These are phyloP conservation scores for Candida palmyrensis DNA, from an alignment of 805 yeast genomes.

Conservation along the genomic window DNA sequence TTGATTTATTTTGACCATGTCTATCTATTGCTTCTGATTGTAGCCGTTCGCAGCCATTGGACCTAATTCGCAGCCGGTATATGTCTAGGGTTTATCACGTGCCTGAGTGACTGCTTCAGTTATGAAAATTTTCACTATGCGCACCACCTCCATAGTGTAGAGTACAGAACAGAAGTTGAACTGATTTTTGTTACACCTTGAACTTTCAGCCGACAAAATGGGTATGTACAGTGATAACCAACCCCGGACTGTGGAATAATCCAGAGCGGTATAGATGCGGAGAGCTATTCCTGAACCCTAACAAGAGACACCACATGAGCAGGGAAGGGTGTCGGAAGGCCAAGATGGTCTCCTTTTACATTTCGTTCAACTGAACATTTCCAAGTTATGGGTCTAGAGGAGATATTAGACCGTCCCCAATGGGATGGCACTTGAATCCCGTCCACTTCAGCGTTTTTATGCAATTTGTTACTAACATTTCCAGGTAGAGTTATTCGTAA, in stretches of 20 bases:
- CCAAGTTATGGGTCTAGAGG: too few relatives aligned
- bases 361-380: too few relatives aligned
- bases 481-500: conserved; percentile 99
- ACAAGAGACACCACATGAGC: too few relatives aligned
- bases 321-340: too few relatives aligned
- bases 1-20: too few relatives aligned
- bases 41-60: too few relatives aligned
- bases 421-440: neutral
- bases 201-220: conserved; percentile 6
- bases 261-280: too few relatives aligned
- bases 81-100: neutral
- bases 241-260: too few relatives aligned
- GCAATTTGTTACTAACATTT: conserved; percentile 11
- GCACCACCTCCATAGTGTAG: conserved; percentile 2
- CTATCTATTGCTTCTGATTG: too few relatives aligned
- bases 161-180: neutral
- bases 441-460: neutral
- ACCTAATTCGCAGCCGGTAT: neutral
- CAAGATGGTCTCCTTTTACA: too few relatives aligned
- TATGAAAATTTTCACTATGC: conserved; percentile 5
- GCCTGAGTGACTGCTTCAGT: conserved; percentile 1
- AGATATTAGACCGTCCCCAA: neutral
- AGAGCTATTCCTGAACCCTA: too few relatives aligned
- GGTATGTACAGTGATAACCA: conserved; percentile 5
- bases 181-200: neutral